These are phyloP conservation scores for Eucalyptus erythrocorys DNA, from an alignment of 345 rosid species.

Conservation along the genomic window DNA sequence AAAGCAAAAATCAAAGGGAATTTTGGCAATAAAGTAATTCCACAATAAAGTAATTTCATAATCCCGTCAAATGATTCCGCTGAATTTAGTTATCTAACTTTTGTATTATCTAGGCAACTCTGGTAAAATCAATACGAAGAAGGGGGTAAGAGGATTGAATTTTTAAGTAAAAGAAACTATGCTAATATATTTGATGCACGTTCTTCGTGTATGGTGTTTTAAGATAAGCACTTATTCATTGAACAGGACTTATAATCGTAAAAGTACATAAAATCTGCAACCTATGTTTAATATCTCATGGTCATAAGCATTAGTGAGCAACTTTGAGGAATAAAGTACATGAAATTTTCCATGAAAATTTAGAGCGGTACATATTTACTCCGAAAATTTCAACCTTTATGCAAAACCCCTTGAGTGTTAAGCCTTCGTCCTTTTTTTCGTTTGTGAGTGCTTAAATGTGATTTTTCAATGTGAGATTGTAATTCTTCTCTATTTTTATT, in stretches of 20 bases:
- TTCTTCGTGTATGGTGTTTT: accelerated
- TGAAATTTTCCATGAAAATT: accelerated
- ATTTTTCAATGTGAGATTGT: too few species aligned
- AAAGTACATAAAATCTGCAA: too few species aligned
- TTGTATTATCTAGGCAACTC: not conserved
- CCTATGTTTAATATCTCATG: too few species aligned
- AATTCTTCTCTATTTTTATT: not conserved
- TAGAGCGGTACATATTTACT: not conserved
- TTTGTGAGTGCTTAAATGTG: not conserved
- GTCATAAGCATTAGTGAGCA: accelerated
- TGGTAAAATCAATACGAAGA: not conserved
- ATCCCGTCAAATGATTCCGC: too few species aligned
- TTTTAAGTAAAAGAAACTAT: too few species aligned
- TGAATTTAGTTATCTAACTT: not conserved
- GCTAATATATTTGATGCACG: accelerated
- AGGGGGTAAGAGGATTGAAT: accelerated
- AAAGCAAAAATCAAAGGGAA: not conserved
- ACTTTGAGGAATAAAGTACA: accelerated
- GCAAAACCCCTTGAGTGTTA: accelerated
- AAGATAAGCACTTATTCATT: accelerated
- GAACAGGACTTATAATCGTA: accelerated
- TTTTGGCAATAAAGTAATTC: too few species aligned
- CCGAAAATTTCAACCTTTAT: accelerated
- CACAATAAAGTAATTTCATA: not conserved
- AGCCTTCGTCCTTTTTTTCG: accelerated